phyloP scores from a whole-genome alignment of 257 asterid genomes.

The Mitragyna speciosa region DNA sequence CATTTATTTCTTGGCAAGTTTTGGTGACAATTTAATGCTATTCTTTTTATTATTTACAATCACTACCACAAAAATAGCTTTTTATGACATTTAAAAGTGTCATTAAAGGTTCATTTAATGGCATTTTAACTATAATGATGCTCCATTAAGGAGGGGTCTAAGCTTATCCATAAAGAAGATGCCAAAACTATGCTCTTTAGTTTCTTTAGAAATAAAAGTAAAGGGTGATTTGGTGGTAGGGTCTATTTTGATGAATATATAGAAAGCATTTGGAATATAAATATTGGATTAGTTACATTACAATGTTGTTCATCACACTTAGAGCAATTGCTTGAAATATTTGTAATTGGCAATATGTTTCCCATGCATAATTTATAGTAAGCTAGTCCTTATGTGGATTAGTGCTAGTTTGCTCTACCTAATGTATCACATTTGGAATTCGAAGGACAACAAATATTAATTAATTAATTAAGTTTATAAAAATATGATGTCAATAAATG shows the following conservation, averaged over 20 bases:
- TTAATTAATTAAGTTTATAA: too few relatives aligned
- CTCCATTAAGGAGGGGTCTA: neutral
- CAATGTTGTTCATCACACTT: too few relatives aligned
- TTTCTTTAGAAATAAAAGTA: conserved; percentile 1
- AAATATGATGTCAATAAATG: neutral
- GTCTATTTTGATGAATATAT: too few relatives aligned
- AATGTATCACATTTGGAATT: neutral
- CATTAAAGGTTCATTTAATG: too few relatives aligned
- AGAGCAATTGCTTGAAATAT: too few relatives aligned
- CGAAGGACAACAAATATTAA: neutral
- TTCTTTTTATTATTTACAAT: too few relatives aligned
- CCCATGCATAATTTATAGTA: neutral
- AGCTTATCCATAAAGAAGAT: neutral
- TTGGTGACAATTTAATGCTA: neutral
- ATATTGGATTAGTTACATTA: neutral
- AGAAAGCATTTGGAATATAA: neutral
- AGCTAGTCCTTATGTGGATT: neutral
- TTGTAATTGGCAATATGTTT: neutral
- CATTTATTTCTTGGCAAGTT: neutral
- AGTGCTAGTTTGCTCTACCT: neutral
- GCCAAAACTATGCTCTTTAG: neutral
- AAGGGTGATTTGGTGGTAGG: too few relatives aligned
- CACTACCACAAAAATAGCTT: too few relatives aligned
- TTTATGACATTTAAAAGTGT: too few relatives aligned
- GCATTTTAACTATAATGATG: too few relatives aligned